Base-by-base conservation (phyloP, 2,329 filamentous ascomycete genomes). In the Microcyclospora pomicola region DNA sequence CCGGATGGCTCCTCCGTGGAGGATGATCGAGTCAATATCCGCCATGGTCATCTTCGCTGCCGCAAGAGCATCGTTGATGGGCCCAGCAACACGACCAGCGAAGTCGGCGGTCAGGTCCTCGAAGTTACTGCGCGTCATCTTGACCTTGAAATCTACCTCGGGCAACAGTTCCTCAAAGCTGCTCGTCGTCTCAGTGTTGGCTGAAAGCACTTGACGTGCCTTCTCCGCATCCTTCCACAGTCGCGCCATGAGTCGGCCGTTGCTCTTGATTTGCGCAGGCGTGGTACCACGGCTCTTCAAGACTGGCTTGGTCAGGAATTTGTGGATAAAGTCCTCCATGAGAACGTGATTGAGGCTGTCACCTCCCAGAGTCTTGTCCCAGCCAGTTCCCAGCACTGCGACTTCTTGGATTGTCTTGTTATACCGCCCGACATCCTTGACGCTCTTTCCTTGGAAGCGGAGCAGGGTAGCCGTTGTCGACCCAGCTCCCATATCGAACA, bases 341-440 rank as follows among this genome's bases (percentile, higher is more conserved):
- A 98, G 85, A 43, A 94, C 67, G 41, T 81, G 74, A 60, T 95
- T 98, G 44, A 98, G 70, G 27, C 80, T 70, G 56, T 98, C 88
- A 39, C 91, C 91, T 42, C 91, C 91, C 13, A 98, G 77, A 2
- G 80, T 82, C 53, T 76, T 75, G 55, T 98, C 91, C 82, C 84
- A 98, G 43, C 84, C 85, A 49, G 73, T 73, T 41, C 88, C 87
- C 33, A 95, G 52, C 29, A 93, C 83, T 44, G 85, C 76, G n/a
- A 96, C 80, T 59, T 98, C 91, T 58, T 96, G 91, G 27, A 98
- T 66, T 1, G 86, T 95, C 73, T 96, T 96, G 70, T 95, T 96
- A 67, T 75, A 88, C 59, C 82, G 86, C 48, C 86, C 87, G 39
- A 88, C 65, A 51, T 95, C 88, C 69, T 96, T 98, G 45, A 96